Percentiles rank a stretch among this genome's conserved stretches.
phyloP scores from a whole-genome alignment of 108 stramenopile genomes.

The Cyclostephanos invisitatus region DNA sequence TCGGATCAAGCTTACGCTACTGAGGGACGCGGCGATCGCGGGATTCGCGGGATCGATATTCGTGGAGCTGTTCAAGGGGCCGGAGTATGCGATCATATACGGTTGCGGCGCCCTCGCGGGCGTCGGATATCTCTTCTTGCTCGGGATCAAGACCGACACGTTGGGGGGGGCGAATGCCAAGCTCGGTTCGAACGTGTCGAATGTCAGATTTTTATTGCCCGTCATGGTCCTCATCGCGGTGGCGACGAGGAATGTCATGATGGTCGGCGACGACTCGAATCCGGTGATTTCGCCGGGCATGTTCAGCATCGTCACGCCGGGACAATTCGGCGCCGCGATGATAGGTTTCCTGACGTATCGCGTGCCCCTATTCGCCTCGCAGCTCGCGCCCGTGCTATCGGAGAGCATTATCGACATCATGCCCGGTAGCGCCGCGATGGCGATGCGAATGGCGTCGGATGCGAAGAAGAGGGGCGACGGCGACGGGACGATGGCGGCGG shows the following conservation, averaged over 20 bases:
- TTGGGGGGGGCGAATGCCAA: constrained; percentile 53
- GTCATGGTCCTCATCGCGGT: constrained; percentile 67
- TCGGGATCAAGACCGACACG: constrained; percentile 84
- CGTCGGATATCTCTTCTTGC: constrained; percentile 67
- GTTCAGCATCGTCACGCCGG: constrained; percentile 62
- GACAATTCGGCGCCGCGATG: constrained; percentile 80
- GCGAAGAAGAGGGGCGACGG: constrained; percentile 28
- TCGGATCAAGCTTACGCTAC: constrained; percentile 56
- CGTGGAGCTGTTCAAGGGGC: constrained; percentile 53
- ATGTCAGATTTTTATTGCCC: constrained; percentile 74
- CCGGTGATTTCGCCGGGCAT: constrained; percentile 36
- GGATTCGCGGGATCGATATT: constrained; percentile 62
- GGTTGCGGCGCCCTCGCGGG: constrained; percentile 65
- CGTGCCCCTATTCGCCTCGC: constrained; percentile 71
- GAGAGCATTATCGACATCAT: constrained; percentile 45
- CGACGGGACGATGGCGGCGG: not conserved
- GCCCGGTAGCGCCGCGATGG: constrained; percentile 44
- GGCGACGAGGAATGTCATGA: constrained; percentile 56
- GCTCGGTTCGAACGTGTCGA: constrained; percentile 58
- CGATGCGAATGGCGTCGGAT: constrained; percentile 21
- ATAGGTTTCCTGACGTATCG: constrained; percentile 87
- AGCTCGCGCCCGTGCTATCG: constrained; percentile 61
- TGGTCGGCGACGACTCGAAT: constrained; percentile 41
- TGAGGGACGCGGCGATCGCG: constrained; percentile 59
- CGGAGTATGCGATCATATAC: constrained; percentile 68